phyloP scores from a whole-genome alignment of 129 eudicot species.

The Cynara cardunculus region DNA sequence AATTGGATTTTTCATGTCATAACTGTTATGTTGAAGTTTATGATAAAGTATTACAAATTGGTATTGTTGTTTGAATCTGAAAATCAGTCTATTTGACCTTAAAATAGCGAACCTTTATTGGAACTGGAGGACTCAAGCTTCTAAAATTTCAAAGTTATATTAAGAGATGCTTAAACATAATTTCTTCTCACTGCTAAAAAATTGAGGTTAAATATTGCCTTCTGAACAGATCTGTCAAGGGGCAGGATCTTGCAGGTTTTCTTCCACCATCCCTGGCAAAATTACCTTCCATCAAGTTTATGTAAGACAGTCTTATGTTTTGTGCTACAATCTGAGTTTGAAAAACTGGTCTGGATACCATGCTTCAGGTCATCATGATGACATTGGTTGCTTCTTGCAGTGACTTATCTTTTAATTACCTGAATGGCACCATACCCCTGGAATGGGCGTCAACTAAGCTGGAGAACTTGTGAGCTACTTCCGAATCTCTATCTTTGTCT shows the following conservation, averaged over 20 bases:
- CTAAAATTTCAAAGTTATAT: background rate
- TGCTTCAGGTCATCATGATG: background rate
- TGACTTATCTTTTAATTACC: conserved; percentile 51
- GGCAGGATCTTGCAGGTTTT: conserved; percentile 57
- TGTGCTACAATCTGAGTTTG: background rate
- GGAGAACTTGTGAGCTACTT: conserved; percentile 42
- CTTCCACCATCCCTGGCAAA: conserved; percentile 62
- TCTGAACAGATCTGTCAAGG: conserved; percentile 45
- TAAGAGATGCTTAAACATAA: background rate
- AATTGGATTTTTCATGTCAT: too few relatives aligned
- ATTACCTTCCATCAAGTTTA: conserved; percentile 32
- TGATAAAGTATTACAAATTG: too few relatives aligned
- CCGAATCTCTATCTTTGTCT: background rate
- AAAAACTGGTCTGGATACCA: background rate
- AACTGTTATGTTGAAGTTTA: too few relatives aligned
- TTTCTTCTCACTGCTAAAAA: background rate
- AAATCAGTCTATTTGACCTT: too few relatives aligned
- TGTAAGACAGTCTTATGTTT: conserved; percentile 32
- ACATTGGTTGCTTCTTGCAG: conserved; percentile 25
- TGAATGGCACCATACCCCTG: conserved; percentile 58
- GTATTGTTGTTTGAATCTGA: too few relatives aligned
- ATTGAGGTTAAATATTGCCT: background rate
- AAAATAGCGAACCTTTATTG: too few relatives aligned
- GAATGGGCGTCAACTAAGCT: conserved; percentile 64
- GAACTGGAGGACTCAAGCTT: too few relatives aligned